Conservation (phyloP, 805 yeast genomes). For the Candida michaelii region DNA sequence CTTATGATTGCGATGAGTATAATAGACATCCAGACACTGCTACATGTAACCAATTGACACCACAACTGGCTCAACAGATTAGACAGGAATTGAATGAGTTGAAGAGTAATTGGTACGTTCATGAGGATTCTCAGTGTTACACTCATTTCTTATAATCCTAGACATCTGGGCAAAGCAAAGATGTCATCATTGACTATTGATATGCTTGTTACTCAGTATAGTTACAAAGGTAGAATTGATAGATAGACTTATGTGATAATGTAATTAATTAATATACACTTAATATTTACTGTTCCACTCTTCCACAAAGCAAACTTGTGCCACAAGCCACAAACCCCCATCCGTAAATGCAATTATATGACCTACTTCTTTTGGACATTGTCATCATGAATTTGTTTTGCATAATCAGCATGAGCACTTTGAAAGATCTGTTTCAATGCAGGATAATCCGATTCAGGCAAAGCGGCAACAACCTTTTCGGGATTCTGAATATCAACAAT, state of each 20-base stretch:
- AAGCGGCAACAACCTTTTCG: constrained; percentile 42
- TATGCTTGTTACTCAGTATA: too few relatives aligned
- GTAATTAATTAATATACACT: not conserved
- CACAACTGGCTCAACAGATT: constrained; percentile 80
- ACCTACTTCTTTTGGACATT: constrained; percentile 9
- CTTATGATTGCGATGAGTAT: constrained; percentile 78
- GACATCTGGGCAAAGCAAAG: too few relatives aligned
- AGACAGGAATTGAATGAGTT: constrained; percentile 80
- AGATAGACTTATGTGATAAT: constrained; percentile 2
- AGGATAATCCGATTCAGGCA: constrained; percentile 37
- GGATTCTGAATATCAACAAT: constrained; percentile 49
- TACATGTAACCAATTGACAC: constrained; percentile 89
- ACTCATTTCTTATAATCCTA: constrained; percentile 77
- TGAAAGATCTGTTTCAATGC: constrained; percentile 44
- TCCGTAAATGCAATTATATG: too few relatives aligned
- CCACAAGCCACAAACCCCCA: too few relatives aligned
- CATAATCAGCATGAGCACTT: constrained; percentile 41
- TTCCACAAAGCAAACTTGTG: too few relatives aligned
- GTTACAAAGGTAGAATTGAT: too few relatives aligned
- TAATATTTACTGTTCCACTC: too few relatives aligned
- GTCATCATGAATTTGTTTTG: constrained; percentile 14
- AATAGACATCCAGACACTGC: constrained; percentile 92
- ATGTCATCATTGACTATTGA: too few relatives aligned
- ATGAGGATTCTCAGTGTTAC: constrained; percentile 71
- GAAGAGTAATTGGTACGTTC: constrained; percentile 81